phyloP scores from a whole-genome alignment of 495 filamentous ascomycete genomes.

The Hyaloscypha bicolor region DNA sequence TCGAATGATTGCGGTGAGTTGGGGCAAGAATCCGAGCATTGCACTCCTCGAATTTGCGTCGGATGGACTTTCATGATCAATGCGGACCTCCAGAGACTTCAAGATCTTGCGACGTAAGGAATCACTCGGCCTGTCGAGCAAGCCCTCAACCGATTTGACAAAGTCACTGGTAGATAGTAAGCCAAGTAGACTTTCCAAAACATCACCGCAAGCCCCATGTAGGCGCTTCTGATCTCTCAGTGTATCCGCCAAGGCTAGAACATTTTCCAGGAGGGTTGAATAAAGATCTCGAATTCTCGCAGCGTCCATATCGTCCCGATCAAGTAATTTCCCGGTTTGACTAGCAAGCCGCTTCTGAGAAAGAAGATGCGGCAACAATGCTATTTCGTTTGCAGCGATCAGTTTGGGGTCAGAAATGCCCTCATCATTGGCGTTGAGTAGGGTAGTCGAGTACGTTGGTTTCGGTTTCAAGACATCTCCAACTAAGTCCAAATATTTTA shows the following conservation, averaged over 20 bases:
- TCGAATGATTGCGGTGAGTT: constrained; percentile 71
- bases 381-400: constrained; percentile 63
- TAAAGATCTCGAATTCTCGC: constrained; percentile 66
- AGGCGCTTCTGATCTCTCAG: constrained; percentile 62
- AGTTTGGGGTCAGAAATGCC: constrained; percentile 58
- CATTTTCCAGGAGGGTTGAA: constrained; percentile 68
- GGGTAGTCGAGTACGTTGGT: constrained; percentile 62
- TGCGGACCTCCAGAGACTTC: constrained; percentile 71
- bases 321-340: constrained; percentile 51
- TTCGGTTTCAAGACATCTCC: constrained; percentile 73
- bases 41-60: constrained; percentile 67
- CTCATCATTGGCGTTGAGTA: constrained; percentile 68
- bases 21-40: constrained; percentile 76
- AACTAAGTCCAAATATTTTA: constrained; percentile 72
- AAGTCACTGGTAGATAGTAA: constrained; percentile 83
- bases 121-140: constrained; percentile 72
- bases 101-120: constrained; percentile 78
- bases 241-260: constrained; percentile 61
- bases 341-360: constrained; percentile 48
- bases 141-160: constrained; percentile 75
- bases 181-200: constrained; percentile 72
- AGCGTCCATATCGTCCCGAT: constrained; percentile 59
- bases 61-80: constrained; percentile 66
- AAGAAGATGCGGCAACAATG: constrained; percentile 57
- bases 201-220: constrained; percentile 64